A percentile compares a stretch with the other conserved stretches of the same genome.
Evolutionary conservation across 441 rosid genomes (phyloP).

Genomic region (Rhodomyrtus psidioides): DNA sequence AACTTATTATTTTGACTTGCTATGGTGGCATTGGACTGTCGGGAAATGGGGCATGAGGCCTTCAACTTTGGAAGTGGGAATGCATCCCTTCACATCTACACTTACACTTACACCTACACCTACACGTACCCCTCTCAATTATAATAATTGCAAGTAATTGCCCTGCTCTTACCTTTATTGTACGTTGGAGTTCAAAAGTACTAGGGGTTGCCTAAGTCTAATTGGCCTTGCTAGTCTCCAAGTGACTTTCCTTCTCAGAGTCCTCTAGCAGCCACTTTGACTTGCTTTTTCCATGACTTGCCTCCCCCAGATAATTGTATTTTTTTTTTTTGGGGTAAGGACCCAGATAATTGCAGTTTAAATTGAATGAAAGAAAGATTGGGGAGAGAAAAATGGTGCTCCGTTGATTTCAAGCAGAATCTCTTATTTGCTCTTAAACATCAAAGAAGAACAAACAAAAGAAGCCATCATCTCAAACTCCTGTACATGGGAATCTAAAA

Average conservation of each 20-base stretch:
- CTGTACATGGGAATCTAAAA: neutral
- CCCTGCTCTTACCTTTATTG: neutral
- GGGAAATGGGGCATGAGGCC: neutral
- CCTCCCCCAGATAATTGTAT: neutral
- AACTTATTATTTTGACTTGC: neutral
- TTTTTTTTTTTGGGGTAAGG: too few relatives aligned
- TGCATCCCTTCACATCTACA: neutral
- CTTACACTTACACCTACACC: too few relatives aligned
- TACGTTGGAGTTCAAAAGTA: neutral
- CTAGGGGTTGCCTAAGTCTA: slow-evolving; percentile 9
- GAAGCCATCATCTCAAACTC: neutral
- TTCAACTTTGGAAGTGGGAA: neutral
- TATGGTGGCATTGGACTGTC: neutral
- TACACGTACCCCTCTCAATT: neutral
- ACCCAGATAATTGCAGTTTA: too few relatives aligned
- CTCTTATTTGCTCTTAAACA: neutral
- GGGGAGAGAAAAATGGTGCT: neutral
- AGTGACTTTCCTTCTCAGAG: slow-evolving; percentile 28
- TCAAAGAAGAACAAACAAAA: neutral
- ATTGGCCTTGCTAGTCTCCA: slow-evolving; percentile 9
- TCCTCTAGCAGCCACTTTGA: slow-evolving; percentile 13
- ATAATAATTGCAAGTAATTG: neutral
- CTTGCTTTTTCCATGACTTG: too few relatives aligned
- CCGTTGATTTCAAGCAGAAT: neutral
- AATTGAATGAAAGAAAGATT: neutral